Base-by-base conservation (phyloP, 352 stramenopile genomes). In the Pythium periplocum region DNA sequence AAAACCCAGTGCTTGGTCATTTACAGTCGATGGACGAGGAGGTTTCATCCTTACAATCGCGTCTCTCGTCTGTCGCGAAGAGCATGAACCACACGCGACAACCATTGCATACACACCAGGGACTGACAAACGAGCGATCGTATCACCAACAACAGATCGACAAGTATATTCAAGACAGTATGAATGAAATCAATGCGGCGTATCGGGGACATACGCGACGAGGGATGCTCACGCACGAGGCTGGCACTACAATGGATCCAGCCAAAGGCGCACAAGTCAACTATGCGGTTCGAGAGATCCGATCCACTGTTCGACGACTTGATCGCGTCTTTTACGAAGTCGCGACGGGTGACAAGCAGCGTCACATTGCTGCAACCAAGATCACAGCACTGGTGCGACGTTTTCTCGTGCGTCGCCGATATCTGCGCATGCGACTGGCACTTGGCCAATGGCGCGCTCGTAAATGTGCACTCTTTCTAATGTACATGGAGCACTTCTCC, bases 291-390 rank as follows among this genome's bases (percentile, higher is more conserved):
- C 75, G 80, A 8, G 75, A 83, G 32, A 57, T 92, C 3, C 76
- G 78, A 35, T 83, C 81, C 17, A 87, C 75, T 0, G 66, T 87
- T 6, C 75, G 76, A 2, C 61, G 81, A 2, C 68, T 90, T 6
- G 81, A 92, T 43, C 80, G 80, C 41, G 81, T 90, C 8, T 92
- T 90, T 53, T 79, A 86, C 46, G 81, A 90, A 51, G 76, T 87
- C 4, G 80, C 78, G 3, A 80, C 81, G 7, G 77, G 72, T 6
- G 81, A 87, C 53, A 89, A 86, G 61, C 80, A 88, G 50, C 77
- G 78, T 3, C 76, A 89, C 35, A 51, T 86, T 10, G 75, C 81
- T 4, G 81, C 81, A 37, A 90, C 81, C 8, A 75, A 75, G 55
- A 78, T 92, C 43, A 57, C 74, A 6, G 79, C 78, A 57, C 60